A percentile compares a stretch with the other conserved stretches of the same genome.
Evolutionary conservation across 768 basidiomycete genomes (phyloP).

Genomic region (Gymnopilus dilepis): DNA sequence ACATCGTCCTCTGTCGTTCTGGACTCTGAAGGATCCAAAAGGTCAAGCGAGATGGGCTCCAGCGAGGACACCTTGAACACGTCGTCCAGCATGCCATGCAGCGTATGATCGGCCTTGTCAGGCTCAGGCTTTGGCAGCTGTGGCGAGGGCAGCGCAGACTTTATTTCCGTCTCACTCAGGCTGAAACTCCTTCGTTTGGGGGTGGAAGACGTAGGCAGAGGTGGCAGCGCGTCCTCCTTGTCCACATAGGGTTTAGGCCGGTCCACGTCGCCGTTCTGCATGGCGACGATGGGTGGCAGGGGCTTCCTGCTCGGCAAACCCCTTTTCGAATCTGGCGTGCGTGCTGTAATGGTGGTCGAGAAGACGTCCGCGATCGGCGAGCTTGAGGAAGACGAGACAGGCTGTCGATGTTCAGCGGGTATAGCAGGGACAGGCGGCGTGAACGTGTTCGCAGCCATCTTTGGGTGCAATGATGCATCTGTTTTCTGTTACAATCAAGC

Average conservation of each 20-base stretch:
- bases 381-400: conserved; percentile 17
- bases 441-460: conserved; percentile 46
- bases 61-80: conserved; percentile 77
- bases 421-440: conserved; percentile 58
- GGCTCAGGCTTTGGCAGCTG: background rate
- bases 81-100: conserved; percentile 63
- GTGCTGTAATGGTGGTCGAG: conserved; percentile 33
- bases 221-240: conserved; percentile 42
- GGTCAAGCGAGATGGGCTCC: conserved; percentile 65
- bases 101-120: conserved; percentile 27
- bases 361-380: conserved; percentile 58
- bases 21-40: conserved; percentile 61
- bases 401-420: conserved; percentile 47
- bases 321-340: conserved; percentile 34
- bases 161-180: conserved; percentile 66
- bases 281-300: conserved; percentile 60
- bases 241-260: conserved; percentile 64
- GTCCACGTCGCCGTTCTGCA: conserved; percentile 49
- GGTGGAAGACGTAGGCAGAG: conserved; percentile 35
- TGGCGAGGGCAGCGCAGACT: conserved; percentile 37
- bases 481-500: conserved; percentile 50
- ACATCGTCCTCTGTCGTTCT: conserved; percentile 20
- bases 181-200: conserved; percentile 75
- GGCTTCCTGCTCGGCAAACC: conserved; percentile 51
- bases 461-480: conserved; percentile 45